Evolutionary conservation across 2,329 filamentous ascomycete genomes (phyloP).

Genomic region (Lasiodiplodia theobromae): DNA sequence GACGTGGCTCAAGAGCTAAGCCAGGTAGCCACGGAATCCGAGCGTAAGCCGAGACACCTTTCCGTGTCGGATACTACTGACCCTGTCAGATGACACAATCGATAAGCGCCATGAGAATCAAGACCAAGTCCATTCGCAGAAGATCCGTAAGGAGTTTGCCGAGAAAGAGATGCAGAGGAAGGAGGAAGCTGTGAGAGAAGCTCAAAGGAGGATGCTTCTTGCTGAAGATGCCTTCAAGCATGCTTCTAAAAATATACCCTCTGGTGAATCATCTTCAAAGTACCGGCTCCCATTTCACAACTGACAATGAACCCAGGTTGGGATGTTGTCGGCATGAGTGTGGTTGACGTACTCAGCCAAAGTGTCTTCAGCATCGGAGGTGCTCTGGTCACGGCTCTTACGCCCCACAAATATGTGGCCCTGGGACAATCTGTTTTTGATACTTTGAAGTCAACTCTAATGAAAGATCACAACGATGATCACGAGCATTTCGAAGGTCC

Average conservation of each 20-base stretch:
- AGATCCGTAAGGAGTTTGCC: background rate
- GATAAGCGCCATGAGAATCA: slow-evolving; percentile 5
- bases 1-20: slow-evolving; percentile 17
- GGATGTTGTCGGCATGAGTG: slow-evolving; percentile 10
- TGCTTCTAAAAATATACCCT: slow-evolving; percentile 10
- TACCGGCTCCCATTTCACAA: background rate
- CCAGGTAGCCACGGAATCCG: slow-evolving; percentile 16
- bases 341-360: slow-evolving; percentile 13
- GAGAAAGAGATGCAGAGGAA: background rate
- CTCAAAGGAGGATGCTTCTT: slow-evolving; percentile 10
- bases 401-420: slow-evolving; percentile 14
- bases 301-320: background rate
- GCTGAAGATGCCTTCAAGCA: slow-evolving; percentile 20
- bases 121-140: background rate
- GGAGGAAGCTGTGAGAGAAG: slow-evolving; percentile 2
- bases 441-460: background rate
- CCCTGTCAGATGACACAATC: slow-evolving; percentile 1
- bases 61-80: background rate
- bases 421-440: slow-evolving; percentile 3
- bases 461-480: background rate
- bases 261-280: background rate
- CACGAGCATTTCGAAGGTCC: background rate
- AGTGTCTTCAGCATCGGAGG: slow-evolving; percentile 12
- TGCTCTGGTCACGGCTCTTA: slow-evolving; percentile 13
- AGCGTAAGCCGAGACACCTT: background rate